phyloP scores from a whole-genome alignment of 306 rosid species.

The Spatholobus suberectus region DNA sequence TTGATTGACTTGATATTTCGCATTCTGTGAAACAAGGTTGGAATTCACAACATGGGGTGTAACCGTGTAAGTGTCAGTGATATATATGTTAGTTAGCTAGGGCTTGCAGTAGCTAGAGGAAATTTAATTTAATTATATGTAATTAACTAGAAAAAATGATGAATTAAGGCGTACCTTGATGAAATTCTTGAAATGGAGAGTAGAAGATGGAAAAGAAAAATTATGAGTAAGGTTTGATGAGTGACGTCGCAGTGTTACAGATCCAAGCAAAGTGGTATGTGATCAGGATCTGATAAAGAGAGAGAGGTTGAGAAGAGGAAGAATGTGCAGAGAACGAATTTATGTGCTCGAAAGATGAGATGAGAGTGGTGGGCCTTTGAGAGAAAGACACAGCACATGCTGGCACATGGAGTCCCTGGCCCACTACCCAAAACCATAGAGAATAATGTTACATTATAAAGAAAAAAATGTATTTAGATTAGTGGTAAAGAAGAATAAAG shows the following conservation, averaged over 20 bases:
- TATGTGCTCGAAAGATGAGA: conserved; percentile 63
- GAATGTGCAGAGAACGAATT: conserved; percentile 63
- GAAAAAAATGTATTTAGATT: conserved; percentile 37
- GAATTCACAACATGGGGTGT: not conserved
- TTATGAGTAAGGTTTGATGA: conserved; percentile 38
- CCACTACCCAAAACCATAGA: conserved; percentile 75
- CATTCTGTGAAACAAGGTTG: conserved; percentile 43
- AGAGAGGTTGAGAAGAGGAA: conserved; percentile 40
- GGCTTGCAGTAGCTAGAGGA: conserved; percentile 24
- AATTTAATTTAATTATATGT: not conserved
- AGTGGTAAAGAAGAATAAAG: conserved; percentile 55
- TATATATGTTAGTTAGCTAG: conserved; percentile 25
- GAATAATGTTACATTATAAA: conserved; percentile 47
- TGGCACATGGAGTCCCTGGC: conserved; percentile 89
- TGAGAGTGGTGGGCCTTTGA: conserved; percentile 64
- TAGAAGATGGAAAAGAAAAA: conserved; percentile 32
- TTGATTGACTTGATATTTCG: conserved; percentile 52
- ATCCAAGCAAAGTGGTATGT: conserved; percentile 47
- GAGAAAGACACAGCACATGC: conserved; percentile 96
- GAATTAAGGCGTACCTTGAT: conserved; percentile 45
- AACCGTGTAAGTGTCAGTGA: not conserved
- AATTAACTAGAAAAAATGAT: not conserved
- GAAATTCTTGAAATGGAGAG: conserved; percentile 27
- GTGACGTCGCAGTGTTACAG: conserved; percentile 45
- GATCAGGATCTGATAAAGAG: conserved; percentile 36